Evolutionary conservation across 345 rosid species (phyloP).

Genomic region (Salix caprea): DNA sequence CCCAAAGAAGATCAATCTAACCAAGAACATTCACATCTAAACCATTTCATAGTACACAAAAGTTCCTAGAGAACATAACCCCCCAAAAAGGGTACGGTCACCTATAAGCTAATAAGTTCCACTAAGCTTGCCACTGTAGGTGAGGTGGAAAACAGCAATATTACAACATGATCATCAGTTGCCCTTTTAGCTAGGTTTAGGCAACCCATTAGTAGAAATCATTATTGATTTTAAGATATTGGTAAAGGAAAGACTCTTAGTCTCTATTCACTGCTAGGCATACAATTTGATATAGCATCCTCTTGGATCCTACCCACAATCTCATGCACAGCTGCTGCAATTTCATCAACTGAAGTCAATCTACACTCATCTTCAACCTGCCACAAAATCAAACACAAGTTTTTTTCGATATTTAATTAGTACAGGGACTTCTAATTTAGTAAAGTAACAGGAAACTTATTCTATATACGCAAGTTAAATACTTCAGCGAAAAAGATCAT

Average conservation of each 20-base stretch:
- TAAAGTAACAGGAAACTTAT: neutral
- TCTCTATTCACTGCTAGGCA: neutral
- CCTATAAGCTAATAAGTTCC: neutral
- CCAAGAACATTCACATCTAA: neutral
- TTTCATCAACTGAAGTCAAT: slow-evolving; percentile 40
- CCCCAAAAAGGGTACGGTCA: neutral
- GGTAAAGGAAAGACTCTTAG: neutral
- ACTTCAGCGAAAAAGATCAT: neutral
- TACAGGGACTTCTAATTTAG: neutral
- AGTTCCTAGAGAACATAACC: neutral
- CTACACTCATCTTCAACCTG: slow-evolving; percentile 56
- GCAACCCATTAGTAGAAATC: neutral
- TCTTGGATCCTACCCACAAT: slow-evolving; percentile 44
- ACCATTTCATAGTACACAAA: neutral
- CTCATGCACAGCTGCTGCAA: slow-evolving; percentile 50
- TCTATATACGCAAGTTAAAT: neutral
- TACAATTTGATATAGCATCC: slow-evolving; percentile 19
- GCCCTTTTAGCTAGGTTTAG: neutral
- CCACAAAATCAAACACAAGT: neutral
- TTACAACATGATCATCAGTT: neutral
- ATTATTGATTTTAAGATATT: neutral
- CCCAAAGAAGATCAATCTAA: neutral
- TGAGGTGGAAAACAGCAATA: neutral
- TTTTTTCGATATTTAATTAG: neutral
- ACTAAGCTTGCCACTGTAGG: neutral